Conservation (phyloP, 176 grass and related monocot species). For the Dendrocalamus sinicus region DNA sequence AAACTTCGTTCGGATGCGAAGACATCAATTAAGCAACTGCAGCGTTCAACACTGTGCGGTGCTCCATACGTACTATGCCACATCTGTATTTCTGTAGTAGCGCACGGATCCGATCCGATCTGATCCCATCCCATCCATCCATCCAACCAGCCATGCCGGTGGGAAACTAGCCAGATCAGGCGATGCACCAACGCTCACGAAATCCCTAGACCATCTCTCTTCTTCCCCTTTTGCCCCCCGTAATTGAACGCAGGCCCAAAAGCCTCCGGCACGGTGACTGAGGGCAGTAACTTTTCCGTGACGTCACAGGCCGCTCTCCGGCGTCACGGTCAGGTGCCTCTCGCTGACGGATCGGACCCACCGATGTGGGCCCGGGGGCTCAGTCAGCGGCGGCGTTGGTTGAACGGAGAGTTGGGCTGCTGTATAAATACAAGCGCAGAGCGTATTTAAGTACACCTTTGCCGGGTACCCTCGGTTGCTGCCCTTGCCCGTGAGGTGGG, state of each 20-base stretch:
- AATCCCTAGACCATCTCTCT: not conserved
- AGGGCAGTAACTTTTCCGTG: not conserved
- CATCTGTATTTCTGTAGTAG: no score
- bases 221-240: not conserved
- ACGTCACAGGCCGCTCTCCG: not conserved
- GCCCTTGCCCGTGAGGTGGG: slow-evolving; percentile 31
- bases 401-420: not conserved
- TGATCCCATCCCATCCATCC: no score
- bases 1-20: no score
- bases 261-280: no score
- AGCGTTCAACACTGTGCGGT: no score
- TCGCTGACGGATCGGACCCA: not conserved
- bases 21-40: no score
- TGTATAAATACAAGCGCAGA: slow-evolving; percentile 32
- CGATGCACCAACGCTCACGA: not conserved
- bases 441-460: slow-evolving; percentile 16
- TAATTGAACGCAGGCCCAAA: not conserved
- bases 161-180: not conserved
- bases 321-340: no score
- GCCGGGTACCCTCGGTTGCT: slow-evolving; percentile 19
- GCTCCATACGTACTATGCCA: no score
- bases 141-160: no score
- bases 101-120: no score
- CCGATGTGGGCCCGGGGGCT: not conserved
- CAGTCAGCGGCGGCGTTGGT: not conserved